These are phyloP conservation scores for Solanum bukasovii DNA, from an alignment of 257 asterid species.

Conservation along the genomic window DNA sequence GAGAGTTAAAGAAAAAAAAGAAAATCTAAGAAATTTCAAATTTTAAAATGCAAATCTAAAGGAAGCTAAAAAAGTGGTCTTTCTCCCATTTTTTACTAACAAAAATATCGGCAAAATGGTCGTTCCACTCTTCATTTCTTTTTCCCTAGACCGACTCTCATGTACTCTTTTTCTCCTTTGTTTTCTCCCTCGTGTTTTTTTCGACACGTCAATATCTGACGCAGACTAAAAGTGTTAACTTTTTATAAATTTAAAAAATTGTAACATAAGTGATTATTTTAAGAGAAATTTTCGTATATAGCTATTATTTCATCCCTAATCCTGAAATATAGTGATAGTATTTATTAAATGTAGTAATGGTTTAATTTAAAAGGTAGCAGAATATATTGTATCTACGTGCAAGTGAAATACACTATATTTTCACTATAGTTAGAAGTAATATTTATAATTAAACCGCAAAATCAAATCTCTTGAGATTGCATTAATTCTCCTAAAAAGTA, in stretches of 20 bases:
- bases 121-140: conserved; percentile 19
- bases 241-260: too few relatives aligned
- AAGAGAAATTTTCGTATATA: not conserved
- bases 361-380: not conserved
- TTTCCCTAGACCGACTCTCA: conserved; percentile 26
- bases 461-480: not conserved
- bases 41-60: conserved; percentile 3
- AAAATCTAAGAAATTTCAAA: not conserved
- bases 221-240: not conserved
- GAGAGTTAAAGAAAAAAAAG: not conserved
- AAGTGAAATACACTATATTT: not conserved
- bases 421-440: not conserved
- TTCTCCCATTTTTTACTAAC: not conserved
- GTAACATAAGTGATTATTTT: not conserved
- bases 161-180: not conserved
- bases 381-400: not conserved
- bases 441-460: too few relatives aligned
- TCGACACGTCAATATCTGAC: not conserved
- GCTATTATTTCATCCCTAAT: not conserved
- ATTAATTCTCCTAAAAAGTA: too few relatives aligned
- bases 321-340: not conserved
- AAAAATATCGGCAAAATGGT: conserved; percentile 12
- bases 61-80: not conserved
- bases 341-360: not conserved
- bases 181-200: not conserved